Percentiles rank a stretch among this genome's conserved stretches.
Conservation (phyloP, 2,329 filamentous ascomycete genomes). For the Alternaria panax region DNA sequence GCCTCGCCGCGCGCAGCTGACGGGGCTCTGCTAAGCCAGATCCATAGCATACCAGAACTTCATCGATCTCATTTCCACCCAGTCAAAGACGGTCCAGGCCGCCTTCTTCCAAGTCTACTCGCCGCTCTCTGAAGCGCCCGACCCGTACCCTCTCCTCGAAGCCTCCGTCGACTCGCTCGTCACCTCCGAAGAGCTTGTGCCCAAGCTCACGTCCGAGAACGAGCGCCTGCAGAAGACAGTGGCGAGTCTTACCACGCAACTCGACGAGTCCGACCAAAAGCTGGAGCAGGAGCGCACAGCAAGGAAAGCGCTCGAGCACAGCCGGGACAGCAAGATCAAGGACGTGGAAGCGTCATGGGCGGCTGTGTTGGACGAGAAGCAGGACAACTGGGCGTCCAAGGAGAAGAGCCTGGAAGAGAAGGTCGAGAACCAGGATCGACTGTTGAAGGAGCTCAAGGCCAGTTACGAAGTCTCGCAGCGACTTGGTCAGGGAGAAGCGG, state of each 20-base stretch:
- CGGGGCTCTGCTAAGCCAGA: conserved; percentile 25
- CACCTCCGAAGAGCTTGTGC: conserved; percentile 88
- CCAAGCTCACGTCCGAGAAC: conserved; percentile 88
- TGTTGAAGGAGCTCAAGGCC: conserved; percentile 94
- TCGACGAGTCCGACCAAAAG: conserved; percentile 82
- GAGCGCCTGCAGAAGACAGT: conserved; percentile 83
- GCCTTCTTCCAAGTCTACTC: conserved; percentile 94
- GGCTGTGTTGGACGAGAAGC: conserved; percentile 89
- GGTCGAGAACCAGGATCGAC: conserved; percentile 87
- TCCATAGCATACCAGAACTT: conserved; percentile 91
- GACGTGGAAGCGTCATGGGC: conserved; percentile 91
- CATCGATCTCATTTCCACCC: conserved; percentile 94
- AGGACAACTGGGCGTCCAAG: conserved; percentile 94
- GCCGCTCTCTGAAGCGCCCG: conserved; percentile 90
- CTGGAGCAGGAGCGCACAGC: conserved; percentile 79
- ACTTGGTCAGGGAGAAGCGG: conserved; percentile 74
- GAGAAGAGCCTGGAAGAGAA: conserved; percentile 92
- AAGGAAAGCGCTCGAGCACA: conserved; percentile 77
- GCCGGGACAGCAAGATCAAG: conserved; percentile 79
- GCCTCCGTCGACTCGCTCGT: conserved; percentile 95
- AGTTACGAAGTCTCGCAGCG: conserved; percentile 96
- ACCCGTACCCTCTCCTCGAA: conserved; percentile 95
- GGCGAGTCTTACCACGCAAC: conserved; percentile 74
- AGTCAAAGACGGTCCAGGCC: conserved; percentile 92
- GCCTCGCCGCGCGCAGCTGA: background rate